Conservation (phyloP, 2,329 filamentous ascomycete species). For the Cladosporium austrohemisphaericum region DNA sequence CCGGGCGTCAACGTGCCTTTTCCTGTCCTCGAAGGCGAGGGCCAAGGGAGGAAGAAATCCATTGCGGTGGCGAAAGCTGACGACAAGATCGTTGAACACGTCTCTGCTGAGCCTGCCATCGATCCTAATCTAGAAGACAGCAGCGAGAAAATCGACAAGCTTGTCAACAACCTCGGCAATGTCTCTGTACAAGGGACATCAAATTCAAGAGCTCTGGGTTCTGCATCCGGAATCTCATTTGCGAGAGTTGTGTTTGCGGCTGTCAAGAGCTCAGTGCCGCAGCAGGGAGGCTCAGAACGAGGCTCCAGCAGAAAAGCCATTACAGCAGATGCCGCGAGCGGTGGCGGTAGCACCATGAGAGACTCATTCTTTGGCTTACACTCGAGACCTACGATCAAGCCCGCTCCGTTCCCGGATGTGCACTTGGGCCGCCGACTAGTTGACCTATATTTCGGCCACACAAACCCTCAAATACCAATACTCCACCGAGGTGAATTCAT, state of each 20-base stretch:
- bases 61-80: constrained; percentile 5
- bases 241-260: constrained; percentile 91
- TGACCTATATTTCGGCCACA: constrained; percentile 88
- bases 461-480: constrained; percentile 93
- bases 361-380: constrained; percentile 98
- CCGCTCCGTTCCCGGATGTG: constrained; percentile 76
- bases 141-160: constrained; percentile 58
- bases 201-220: constrained; percentile 62
- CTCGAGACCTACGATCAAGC: constrained; percentile 80
- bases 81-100: neutral
- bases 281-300: constrained; percentile 56
- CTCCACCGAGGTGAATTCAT: constrained; percentile 86
- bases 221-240: constrained; percentile 87
- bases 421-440: constrained; percentile 70
- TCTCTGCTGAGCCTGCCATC: constrained; percentile 23
- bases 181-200: constrained; percentile 73
- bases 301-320: constrained; percentile 54
- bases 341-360: constrained; percentile 74
- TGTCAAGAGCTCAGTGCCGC: constrained; percentile 69
- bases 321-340: constrained; percentile 46
- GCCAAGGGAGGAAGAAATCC: constrained; percentile 10
- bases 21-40: constrained; percentile 18
- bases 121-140: constrained; percentile 35
- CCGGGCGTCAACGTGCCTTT: constrained; percentile 36
- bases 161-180: constrained; percentile 69